A percentile compares a stretch with the other conserved stretches of the same genome.
Evolutionary conservation across 148 eudicot genomes (phyloP).

Genomic region (Polygonum maritimum): DNA sequence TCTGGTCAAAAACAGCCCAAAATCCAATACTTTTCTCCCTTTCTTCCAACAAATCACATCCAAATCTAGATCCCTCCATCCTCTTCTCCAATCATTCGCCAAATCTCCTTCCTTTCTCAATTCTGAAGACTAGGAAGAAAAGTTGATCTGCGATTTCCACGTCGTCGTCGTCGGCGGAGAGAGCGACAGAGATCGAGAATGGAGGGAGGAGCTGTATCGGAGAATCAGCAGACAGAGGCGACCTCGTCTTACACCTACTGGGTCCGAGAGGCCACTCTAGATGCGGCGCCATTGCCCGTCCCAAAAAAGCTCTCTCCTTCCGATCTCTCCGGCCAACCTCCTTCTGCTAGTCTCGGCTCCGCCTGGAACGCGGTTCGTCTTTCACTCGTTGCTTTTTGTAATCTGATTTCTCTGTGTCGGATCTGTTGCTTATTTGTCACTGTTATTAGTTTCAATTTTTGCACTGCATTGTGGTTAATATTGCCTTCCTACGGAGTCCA

Average conservation of each 20-base stretch:
- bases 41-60: neutral
- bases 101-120: too few species aligned
- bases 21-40: neutral
- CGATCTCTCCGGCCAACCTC: slow-evolving; percentile 17
- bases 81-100: neutral
- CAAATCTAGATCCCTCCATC: neutral
- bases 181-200: slow-evolving; percentile 9
- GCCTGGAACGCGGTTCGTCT: slow-evolving; percentile 60
- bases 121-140: too few species aligned
- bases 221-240: slow-evolving; percentile 17
- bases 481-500: neutral
- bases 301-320: slow-evolving; percentile 58
- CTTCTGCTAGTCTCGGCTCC: slow-evolving; percentile 56
- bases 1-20: neutral
- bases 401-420: neutral
- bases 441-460: neutral
- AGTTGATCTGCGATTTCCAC: neutral
- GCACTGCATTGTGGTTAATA: neutral
- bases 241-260: slow-evolving; percentile 83
- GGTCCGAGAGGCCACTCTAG: slow-evolving; percentile 54
- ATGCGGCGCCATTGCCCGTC: slow-evolving; percentile 73
- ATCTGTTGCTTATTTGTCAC: neutral
- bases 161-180: neutral
- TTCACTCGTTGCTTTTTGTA: neutral
- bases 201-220: slow-evolving; percentile 24